Percentiles rank a stretch among this genome's conserved stretches.
Evolutionary conservation across 345 rosid genomes (phyloP).

Genomic region (Rhizophora apiculata): DNA sequence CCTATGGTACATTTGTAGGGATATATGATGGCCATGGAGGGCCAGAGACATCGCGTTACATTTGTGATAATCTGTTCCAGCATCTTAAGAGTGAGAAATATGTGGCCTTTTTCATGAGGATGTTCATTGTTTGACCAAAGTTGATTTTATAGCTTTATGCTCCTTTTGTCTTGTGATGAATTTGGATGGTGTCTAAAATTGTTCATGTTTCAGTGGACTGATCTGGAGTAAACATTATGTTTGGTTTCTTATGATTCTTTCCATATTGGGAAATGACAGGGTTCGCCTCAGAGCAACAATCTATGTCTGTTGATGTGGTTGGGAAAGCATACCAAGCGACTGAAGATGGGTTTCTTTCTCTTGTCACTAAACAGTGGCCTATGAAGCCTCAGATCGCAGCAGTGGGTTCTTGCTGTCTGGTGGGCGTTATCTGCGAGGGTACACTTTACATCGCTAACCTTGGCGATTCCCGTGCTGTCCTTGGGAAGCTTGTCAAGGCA

Average conservation of each 20-base stretch:
- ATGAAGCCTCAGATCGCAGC: conserved; percentile 37
- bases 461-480: conserved; percentile 35
- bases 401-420: conserved; percentile 35
- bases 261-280: conserved; percentile 16
- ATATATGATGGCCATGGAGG: conserved; percentile 36
- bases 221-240: background rate
- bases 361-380: conserved; percentile 35
- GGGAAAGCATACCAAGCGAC: conserved; percentile 33
- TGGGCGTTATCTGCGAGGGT: conserved; percentile 25
- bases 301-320: conserved; percentile 30
- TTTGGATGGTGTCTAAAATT: background rate
- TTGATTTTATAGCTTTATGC: background rate
- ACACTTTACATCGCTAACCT: conserved; percentile 30
- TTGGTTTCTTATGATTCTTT: background rate
- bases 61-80: conserved; percentile 30
- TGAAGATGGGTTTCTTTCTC: conserved; percentile 36
- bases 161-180: background rate
- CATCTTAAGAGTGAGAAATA: conserved; percentile 28
- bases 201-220: background rate
- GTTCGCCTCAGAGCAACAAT: conserved; percentile 29
- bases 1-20: conserved; percentile 28
- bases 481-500: conserved; percentile 28
- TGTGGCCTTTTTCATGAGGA: background rate
- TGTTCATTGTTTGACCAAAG: background rate
- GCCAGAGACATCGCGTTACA: conserved; percentile 28